Base-by-base conservation (phyloP, 2,329 filamentous ascomycete genomes). In the Arthrobotrys entomopaga region DNA sequence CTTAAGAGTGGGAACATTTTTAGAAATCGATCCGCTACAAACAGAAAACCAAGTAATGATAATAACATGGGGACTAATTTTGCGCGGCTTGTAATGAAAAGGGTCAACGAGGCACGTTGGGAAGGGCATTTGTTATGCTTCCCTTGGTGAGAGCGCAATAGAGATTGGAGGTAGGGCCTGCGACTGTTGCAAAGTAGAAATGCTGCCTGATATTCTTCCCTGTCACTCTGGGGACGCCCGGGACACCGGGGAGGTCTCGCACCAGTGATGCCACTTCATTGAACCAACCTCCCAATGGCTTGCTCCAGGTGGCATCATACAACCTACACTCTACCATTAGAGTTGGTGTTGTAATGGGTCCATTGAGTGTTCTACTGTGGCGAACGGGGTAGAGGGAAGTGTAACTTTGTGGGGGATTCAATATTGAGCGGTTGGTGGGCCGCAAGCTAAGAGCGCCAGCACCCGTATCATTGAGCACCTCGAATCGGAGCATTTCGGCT, bases 141-240 rank as follows among this genome's bases (percentile, higher is more conserved):
- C 57, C 42, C 42, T 61, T 61, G 24, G 58, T 61, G 40, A 61
- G 43, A 52, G 58, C 46, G 58, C 58, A 61, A 61, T 61, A 61
- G 43, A 61, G 58, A 61, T 61, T 8, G 46, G 58, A 61, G 2
- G 24, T 61, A 52, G 26, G 20, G 43, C 58, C 58, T 50, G 58
- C 24, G 43, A 24, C 58, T 52, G 58, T 61, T 26, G 58, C 58
- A n/a, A 61, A 61, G 58, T 61, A 61, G 40, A 50, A 61, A 24
- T 52, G 43, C 46, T 1, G 10, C 40, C 58, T 50, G 46, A 61
- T 61, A 52, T 38, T 13, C 58, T 61, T 61, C 46, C 58, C 58
- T 52, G 58, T 61, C 58, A 61, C 58, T 61, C 58, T 61, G 40
- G 58, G 43, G 43, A 26, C 24, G 40, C 58, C 46, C n/a, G 58